Percentiles rank a stretch among this genome's conserved stretches.
These are phyloP conservation scores for Penicillium verrucosum DNA, from an alignment of 2,329 filamentous ascomycete genomes.

Conservation along the genomic window DNA sequence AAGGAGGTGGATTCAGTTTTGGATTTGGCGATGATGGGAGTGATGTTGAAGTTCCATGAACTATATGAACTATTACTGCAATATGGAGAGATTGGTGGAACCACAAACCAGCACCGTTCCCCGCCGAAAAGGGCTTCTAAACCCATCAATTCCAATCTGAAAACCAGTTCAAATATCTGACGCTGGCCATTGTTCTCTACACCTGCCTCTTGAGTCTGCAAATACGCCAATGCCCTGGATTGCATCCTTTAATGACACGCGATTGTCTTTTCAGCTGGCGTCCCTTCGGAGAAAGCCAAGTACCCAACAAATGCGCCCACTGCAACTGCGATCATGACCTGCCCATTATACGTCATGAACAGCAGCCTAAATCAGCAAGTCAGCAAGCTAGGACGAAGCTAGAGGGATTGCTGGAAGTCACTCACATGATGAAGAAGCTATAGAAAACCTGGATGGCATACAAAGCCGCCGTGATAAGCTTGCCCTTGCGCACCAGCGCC, in stretches of 20 bases:
- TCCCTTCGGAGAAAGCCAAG: conserved; percentile 69
- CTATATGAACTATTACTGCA: conserved; percentile 21
- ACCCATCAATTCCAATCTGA: neutral
- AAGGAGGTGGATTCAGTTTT: conserved; percentile 59
- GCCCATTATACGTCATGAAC: conserved; percentile 99
- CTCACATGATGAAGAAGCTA: conserved; percentile 99
- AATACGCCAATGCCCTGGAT: neutral
- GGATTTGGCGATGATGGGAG: conserved; percentile 59
- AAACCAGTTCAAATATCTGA: neutral
- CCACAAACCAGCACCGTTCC: neutral
- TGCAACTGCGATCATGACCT: conserved; percentile 90
- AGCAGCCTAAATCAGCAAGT: conserved; percentile 65
- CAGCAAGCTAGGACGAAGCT: neutral
- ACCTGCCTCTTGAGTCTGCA: neutral
- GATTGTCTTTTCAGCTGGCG: conserved; percentile 74
- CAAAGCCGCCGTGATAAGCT: conserved; percentile 73
- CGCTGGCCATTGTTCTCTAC: neutral
- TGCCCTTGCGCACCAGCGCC: conserved; percentile 63
- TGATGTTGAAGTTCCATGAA: conserved; percentile 50
- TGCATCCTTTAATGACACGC: conserved; percentile 72
- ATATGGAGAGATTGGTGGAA: neutral
- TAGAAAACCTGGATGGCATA: conserved; percentile 97
- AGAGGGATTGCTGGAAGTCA: conserved; percentile 24
- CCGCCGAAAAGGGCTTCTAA: neutral
- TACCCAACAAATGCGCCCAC: conserved; percentile 88